Percentiles rank a stretch among this genome's conserved stretches.
These are phyloP conservation scores for Phenoliferia sp. DNA, from an alignment of 1,284 basidiomycete species.

Conservation along the genomic window DNA sequence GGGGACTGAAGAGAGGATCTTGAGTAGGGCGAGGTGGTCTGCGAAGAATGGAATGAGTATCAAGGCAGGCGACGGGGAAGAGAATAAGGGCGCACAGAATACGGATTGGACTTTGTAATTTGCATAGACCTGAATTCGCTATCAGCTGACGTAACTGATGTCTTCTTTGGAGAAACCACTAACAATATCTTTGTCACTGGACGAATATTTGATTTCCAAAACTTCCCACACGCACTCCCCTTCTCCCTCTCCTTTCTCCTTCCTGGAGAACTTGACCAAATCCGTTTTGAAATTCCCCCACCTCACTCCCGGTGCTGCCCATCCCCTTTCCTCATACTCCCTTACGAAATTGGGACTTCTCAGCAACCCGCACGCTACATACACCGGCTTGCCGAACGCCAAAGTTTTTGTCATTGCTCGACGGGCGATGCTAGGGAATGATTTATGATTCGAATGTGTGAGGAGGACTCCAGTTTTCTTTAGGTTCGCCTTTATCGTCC, in stretches of 20 bases:
- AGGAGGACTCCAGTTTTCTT: neutral
- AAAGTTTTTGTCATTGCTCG: slow-evolving; percentile 11
- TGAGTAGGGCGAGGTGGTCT: slow-evolving; percentile 14
- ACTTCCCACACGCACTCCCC: slow-evolving; percentile 11
- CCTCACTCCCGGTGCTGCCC: slow-evolving; percentile 16
- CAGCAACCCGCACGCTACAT: slow-evolving; percentile 8
- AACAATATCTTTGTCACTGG: slow-evolving; percentile 2
- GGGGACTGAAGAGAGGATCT: slow-evolving; percentile 11
- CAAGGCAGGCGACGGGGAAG: neutral
- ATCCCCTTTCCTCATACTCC: slow-evolving; percentile 13
- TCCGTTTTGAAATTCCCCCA: slow-evolving; percentile 20
- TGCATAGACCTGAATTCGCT: slow-evolving; percentile 13
- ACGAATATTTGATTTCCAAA: slow-evolving; percentile 22
- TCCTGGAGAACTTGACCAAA: slow-evolving; percentile 15
- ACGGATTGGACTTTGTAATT: slow-evolving; percentile 21
- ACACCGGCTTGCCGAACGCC: neutral
- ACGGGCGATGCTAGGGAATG: slow-evolving; percentile 1
- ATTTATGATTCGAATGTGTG: slow-evolving; percentile 7
- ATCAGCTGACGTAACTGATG: no score
- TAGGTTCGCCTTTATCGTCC: slow-evolving; percentile 13
- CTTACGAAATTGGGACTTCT: slow-evolving; percentile 7
- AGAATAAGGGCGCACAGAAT: slow-evolving; percentile 1
- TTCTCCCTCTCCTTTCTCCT: slow-evolving; percentile 1
- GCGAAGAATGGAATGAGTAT: neutral
- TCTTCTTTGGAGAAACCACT: neutral